Evolutionary conservation across 2,329 filamentous ascomycete species (phyloP).

Genomic region (Cryphonectria parasitica): DNA sequence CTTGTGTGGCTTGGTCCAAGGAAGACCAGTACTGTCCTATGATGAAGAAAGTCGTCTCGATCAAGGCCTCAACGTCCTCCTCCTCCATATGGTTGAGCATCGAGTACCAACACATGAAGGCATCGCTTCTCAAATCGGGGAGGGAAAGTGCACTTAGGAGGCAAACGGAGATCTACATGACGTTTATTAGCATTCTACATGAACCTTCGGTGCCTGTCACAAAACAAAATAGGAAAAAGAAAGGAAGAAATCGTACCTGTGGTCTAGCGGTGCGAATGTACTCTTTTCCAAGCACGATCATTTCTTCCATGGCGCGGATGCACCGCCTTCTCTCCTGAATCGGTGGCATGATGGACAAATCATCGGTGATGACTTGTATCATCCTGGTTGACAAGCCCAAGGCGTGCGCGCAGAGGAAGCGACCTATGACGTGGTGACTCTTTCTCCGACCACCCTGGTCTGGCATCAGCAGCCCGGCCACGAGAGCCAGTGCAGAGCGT

Average conservation of each 20-base stretch:
- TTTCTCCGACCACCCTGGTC: slow-evolving; percentile 50
- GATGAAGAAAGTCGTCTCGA: slow-evolving; percentile 89
- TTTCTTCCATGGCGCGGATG: slow-evolving; percentile 82
- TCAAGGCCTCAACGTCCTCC: slow-evolving; percentile 76
- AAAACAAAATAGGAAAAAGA: no score
- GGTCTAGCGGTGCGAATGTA: slow-evolving; percentile 81
- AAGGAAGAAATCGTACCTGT: slow-evolving; percentile 58
- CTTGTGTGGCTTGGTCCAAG: slow-evolving; percentile 65
- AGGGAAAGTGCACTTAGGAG: slow-evolving; percentile 81
- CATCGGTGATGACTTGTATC: slow-evolving; percentile 77
- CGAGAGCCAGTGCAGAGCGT: slow-evolving; percentile 50
- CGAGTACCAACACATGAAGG: slow-evolving; percentile 82
- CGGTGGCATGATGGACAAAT: slow-evolving; percentile 55
- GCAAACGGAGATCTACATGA: slow-evolving; percentile 79
- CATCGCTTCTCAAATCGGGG: slow-evolving; percentile 73
- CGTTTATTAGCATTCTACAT: slow-evolving; percentile 33
- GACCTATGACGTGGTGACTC: slow-evolving; percentile 60
- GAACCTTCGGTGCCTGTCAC: not conserved
- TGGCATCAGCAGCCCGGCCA: slow-evolving; percentile 41
- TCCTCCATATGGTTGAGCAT: slow-evolving; percentile 76
- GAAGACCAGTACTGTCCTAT: slow-evolving; percentile 78
- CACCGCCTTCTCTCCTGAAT: slow-evolving; percentile 74
- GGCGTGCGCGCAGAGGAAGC: slow-evolving; percentile 81
- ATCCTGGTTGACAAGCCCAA: slow-evolving; percentile 86
- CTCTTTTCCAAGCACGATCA: slow-evolving; percentile 76